These are phyloP conservation scores for Aspergillus hiratsukae DNA, from an alignment of 2,329 filamentous ascomycete species.

Conservation along the genomic window DNA sequence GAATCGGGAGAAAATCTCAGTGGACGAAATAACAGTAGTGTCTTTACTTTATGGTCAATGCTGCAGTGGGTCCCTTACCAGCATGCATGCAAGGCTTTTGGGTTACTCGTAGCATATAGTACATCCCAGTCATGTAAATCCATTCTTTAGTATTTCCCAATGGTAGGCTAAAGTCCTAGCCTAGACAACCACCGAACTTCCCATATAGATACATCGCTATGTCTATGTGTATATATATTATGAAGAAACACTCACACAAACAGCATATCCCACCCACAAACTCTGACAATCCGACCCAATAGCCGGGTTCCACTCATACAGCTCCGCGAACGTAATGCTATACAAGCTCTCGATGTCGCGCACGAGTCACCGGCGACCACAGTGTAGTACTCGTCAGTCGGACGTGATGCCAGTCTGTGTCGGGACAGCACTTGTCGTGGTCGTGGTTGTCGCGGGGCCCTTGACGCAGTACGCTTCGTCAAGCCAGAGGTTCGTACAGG, in stretches of 20 bases:
- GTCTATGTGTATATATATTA: not conserved
- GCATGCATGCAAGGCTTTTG: too few relatives aligned
- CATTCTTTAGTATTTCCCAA: too few relatives aligned
- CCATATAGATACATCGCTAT: too few relatives aligned
- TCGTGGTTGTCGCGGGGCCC: not conserved
- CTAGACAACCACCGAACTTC: too few relatives aligned
- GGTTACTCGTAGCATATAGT: too few relatives aligned
- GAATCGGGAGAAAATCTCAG: too few relatives aligned
- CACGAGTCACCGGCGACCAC: conserved; percentile 8
- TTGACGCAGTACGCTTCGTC: conserved; percentile 6
- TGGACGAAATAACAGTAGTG: too few relatives aligned
- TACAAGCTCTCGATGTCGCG: conserved; percentile 3
- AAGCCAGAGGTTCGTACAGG: conserved; percentile 3
- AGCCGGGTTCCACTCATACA: conserved; percentile 14
- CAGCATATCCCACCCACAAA: not conserved
- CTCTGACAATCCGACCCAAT: conserved; percentile 5
- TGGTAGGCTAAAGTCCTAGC: too few relatives aligned
- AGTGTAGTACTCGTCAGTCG: conserved; percentile 7
- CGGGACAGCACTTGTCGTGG: not conserved
- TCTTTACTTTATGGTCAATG: too few relatives aligned
- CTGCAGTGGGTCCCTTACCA: too few relatives aligned
- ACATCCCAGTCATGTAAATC: too few relatives aligned
- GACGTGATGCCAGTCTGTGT: conserved; percentile 4
- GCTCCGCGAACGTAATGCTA: conserved; percentile 4
- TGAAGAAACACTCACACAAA: not conserved